Evolutionary conservation across 2,329 filamentous ascomycete species (phyloP).

Genomic region (Paecilomyces fulvus): DNA sequence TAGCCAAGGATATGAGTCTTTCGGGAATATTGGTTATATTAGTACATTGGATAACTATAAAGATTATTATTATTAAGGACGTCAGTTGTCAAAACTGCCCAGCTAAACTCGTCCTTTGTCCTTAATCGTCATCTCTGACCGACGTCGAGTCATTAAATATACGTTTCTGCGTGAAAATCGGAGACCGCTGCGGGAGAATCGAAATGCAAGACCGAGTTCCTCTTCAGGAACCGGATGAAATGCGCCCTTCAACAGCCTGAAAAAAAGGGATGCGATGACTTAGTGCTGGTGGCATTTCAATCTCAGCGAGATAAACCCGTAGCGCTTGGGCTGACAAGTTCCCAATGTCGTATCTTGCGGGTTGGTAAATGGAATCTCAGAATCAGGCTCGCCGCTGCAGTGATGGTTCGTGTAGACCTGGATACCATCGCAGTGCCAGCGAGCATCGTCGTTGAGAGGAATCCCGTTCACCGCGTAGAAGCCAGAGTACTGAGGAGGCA

Average conservation of each 20-base stretch:
- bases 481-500: slow-evolving; percentile 5
- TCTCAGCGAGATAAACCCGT: background rate
- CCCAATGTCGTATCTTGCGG: background rate
- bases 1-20: no score
- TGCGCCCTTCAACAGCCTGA: background rate
- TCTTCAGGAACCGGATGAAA: background rate
- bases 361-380: slow-evolving; percentile 5
- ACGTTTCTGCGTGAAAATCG: background rate
- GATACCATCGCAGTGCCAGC: slow-evolving; percentile 6
- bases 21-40: no score
- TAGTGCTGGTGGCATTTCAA: background rate
- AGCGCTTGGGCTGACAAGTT: background rate
- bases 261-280: background rate
- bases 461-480: slow-evolving; percentile 9
- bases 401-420: slow-evolving; percentile 8
- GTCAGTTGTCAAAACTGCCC: background rate
- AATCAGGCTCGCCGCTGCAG: slow-evolving; percentile 7
- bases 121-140: background rate
- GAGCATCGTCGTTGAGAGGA: slow-evolving; percentile 7
- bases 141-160: background rate
- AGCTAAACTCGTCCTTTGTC: background rate
- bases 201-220: background rate
- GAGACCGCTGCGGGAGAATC: background rate
- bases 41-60: no score
- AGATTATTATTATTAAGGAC: background rate